Evolutionary conservation across 176 grass and related monocot genomes (phyloP).

Genomic region (Puccinellia tenuiflora): DNA sequence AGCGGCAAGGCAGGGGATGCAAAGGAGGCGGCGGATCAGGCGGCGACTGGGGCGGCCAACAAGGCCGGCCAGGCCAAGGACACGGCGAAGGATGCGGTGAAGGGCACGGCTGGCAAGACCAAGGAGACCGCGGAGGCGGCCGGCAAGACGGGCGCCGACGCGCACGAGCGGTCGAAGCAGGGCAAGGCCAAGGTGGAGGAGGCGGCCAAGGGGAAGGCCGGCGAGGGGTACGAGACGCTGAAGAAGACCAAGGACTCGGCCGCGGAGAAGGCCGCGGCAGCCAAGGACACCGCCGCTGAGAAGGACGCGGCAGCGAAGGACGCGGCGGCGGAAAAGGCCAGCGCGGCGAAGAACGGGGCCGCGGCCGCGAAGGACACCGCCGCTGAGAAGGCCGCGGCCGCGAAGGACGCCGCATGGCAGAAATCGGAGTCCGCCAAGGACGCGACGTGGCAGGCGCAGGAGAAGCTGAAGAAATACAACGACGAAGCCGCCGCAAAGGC

Average conservation of each 20-base stretch:
- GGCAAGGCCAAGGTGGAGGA: constrained; percentile 33
- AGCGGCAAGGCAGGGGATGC: constrained; percentile 29
- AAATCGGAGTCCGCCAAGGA: not conserved
- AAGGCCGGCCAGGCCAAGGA: constrained; percentile 36
- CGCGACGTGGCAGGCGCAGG: not conserved
- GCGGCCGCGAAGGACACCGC: not conserved
- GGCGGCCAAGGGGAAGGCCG: constrained; percentile 19
- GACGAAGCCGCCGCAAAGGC: constrained; percentile 19
- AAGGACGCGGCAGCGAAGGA: not conserved
- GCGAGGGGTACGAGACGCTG: constrained; percentile 24
- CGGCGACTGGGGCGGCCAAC: constrained; percentile 7
- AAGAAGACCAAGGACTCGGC: constrained; percentile 28
- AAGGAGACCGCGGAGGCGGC: constrained; percentile 28
- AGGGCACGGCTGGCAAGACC: constrained; percentile 14
- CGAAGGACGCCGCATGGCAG: constrained; percentile 11
- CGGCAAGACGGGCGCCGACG: constrained; percentile 18
- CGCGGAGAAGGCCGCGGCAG: not conserved
- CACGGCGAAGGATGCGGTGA: constrained; percentile 9
- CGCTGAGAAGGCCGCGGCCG: not conserved
- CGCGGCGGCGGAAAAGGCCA: constrained; percentile 5
- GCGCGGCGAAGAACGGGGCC: too few species aligned
- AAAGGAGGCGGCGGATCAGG: constrained; percentile 28
- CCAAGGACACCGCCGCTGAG: not conserved
- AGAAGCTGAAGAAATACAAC: constrained; percentile 23
- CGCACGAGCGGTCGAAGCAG: constrained; percentile 31